These are phyloP conservation scores for Beauveria bassiana DNA, from an alignment of 2,329 filamentous ascomycete genomes.

Conservation along the genomic window DNA sequence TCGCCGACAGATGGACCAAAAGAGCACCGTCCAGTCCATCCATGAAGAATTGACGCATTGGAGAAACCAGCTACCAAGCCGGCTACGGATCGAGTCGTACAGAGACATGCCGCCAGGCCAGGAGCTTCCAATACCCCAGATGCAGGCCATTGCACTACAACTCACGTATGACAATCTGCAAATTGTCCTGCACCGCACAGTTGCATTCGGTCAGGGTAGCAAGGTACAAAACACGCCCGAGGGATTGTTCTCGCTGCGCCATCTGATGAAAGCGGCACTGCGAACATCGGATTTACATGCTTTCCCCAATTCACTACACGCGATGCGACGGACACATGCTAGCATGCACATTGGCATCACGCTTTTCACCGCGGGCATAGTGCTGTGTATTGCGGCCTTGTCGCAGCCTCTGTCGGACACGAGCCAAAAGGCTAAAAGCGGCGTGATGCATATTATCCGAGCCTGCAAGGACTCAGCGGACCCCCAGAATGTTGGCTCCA, in stretches of 20 bases:
- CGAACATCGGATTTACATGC: neutral
- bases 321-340: slow-evolving; percentile 3
- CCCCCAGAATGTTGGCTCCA: neutral
- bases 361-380: slow-evolving; percentile 10
- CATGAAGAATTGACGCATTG: slow-evolving; percentile 1
- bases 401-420: slow-evolving; percentile 5
- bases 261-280: slow-evolving; percentile 3
- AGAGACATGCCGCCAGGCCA: neutral
- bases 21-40: neutral
- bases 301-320: slow-evolving; percentile 3
- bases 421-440: slow-evolving; percentile 4
- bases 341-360: slow-evolving; percentile 12
- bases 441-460: slow-evolving; percentile 11
- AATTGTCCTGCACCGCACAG: slow-evolving; percentile 7
- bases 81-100: slow-evolving; percentile 5
- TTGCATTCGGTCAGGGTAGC: neutral
- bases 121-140: neutral
- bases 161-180: slow-evolving; percentile 10
- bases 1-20: neutral
- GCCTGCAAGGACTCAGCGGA: slow-evolving; percentile 2
- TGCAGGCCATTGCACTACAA: slow-evolving; percentile 10
- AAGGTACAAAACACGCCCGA: neutral
- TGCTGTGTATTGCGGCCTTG: slow-evolving; percentile 6
- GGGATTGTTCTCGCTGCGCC: neutral
- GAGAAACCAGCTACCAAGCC: neutral